phyloP scores from a whole-genome alignment of 805 yeast species.

The Barnettozyma vustinii region DNA sequence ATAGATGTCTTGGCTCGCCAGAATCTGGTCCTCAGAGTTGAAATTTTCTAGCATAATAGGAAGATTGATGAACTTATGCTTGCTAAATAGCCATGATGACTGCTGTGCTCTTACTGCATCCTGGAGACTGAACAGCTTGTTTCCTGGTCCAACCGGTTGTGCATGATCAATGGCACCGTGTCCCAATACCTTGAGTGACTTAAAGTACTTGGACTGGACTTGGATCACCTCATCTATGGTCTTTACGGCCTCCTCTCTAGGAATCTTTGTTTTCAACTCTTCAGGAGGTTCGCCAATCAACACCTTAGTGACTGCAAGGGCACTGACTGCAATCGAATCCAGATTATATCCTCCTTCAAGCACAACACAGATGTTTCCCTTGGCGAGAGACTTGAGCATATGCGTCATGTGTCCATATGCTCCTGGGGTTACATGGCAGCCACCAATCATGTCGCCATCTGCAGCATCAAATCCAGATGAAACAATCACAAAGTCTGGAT shows the following conservation, averaged over 20 bases:
- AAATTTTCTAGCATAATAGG: slow-evolving; percentile 49
- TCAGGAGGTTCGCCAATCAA: slow-evolving; percentile 95
- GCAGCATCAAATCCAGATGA: slow-evolving; percentile 99
- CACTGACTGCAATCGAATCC: slow-evolving; percentile 85
- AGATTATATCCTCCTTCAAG: slow-evolving; percentile 96
- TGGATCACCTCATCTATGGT: slow-evolving; percentile 77
- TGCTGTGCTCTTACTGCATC: slow-evolving; percentile 77
- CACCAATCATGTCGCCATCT: slow-evolving; percentile 95
- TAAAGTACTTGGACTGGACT: slow-evolving; percentile 84
- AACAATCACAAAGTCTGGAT: slow-evolving; percentile 88
- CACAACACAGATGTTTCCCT: slow-evolving; percentile 83
- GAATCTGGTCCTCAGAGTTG: slow-evolving; percentile 48
- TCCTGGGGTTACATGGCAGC: slow-evolving; percentile 91
- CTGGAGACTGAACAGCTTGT: slow-evolving; percentile 48
- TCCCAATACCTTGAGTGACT: slow-evolving; percentile 66
- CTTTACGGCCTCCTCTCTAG: slow-evolving; percentile 71
- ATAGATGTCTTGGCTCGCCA: slow-evolving; percentile 68
- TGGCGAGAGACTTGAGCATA: slow-evolving; percentile 78
- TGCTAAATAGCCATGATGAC: slow-evolving; percentile 46
- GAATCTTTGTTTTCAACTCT: slow-evolving; percentile 55
- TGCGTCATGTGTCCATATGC: slow-evolving; percentile 98
- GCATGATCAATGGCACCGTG: slow-evolving; percentile 34
- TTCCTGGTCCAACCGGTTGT: slow-evolving; percentile 27
- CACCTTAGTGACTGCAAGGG: slow-evolving; percentile 86
- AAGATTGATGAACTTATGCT: slow-evolving; percentile 55